Evolutionary conservation across 2,329 filamentous ascomycete species (phyloP), one percentile per base, ranked within the genome.

Genomic region (Hypoxylon sp.): DNA sequence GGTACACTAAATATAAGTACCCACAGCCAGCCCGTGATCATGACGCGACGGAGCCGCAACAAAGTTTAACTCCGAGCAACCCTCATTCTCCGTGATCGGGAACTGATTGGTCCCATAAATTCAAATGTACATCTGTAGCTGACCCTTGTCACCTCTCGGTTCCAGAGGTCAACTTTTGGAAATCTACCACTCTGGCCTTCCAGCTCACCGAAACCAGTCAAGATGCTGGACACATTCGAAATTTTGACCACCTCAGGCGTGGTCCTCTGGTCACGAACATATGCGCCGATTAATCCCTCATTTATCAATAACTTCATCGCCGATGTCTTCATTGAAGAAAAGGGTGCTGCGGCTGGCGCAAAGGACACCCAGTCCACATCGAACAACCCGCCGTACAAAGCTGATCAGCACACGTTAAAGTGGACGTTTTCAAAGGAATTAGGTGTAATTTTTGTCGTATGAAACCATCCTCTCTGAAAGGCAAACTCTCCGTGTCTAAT

Each of bases 251-350:
- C 95, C 39, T 97, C 94, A 3, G 96, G 96, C 63, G 94, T 99
- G 70, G 96, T 99, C 64, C 88, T 99, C 61, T 99, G 96, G 96
- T 98, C 95, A 69, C 91, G 92, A 79, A 91, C 90, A 26, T 97
- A 95, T 80, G 90, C 91, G 60, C 87, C 91, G 1, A 90, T 97
- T 78, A 94, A 90, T 78, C 88, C 92, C 47, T 90, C 92, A 74
- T 86, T 98, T 72, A 91, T 99, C 84, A 98, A 99, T 85, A 92
- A 89, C 84, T 91, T 99, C 80, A 98, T 99, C 81, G 91, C 91
- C 79, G 94, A 98, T 81, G 93, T 98, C 78, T 98, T 99, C 80
- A 98, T 99, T 78, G 96, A 99, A 82, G 95, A 98, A 84, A 94
- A 93, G 80, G 87, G 88, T 67, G 86, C 89, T 64, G 85, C 85